Evolutionary conservation across 306 rosid genomes (phyloP).

Genomic region (Vachellia collinsii): DNA sequence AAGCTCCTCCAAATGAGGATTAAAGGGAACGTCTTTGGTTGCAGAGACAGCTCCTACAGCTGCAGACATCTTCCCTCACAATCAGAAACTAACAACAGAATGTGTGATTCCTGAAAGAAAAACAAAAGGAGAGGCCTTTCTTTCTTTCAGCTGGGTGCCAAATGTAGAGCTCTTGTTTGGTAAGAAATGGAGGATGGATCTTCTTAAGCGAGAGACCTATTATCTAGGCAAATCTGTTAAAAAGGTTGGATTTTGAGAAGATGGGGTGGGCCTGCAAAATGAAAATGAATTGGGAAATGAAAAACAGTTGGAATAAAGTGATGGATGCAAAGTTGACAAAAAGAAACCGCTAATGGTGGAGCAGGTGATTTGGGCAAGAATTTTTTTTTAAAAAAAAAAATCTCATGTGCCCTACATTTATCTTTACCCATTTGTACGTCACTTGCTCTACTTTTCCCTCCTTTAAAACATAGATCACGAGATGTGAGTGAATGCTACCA

Average conservation of each 20-base stretch:
- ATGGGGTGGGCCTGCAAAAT: constrained; percentile 31
- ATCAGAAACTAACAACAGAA: constrained; percentile 6
- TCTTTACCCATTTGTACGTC: neutral
- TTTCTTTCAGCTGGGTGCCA: constrained; percentile 22
- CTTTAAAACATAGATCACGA: constrained; percentile 7
- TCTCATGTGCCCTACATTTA: constrained; percentile 3
- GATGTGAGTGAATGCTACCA: neutral
- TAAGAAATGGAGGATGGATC: constrained; percentile 5
- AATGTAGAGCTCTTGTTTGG: constrained; percentile 12
- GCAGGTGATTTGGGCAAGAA: constrained; percentile 38
- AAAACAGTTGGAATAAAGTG: constrained; percentile 44
- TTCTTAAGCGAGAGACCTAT: neutral
- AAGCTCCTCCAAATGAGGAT: constrained; percentile 46
- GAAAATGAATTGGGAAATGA: constrained; percentile 32
- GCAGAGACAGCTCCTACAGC: constrained; percentile 63
- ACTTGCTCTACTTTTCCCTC: neutral
- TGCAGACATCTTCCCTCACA: constrained; percentile 58
- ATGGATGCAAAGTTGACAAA: constrained; percentile 38
- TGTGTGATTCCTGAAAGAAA: neutral
- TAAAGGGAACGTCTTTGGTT: constrained; percentile 53
- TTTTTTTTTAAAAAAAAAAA: neutral
- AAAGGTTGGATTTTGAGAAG: constrained; percentile 32
- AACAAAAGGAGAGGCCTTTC: neutral
- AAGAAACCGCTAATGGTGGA: constrained; percentile 51
- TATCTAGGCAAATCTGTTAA: constrained; percentile 28